phyloP scores from a whole-genome alignment of 805 yeast species.

The Zygosaccharomyces lentus region DNA sequence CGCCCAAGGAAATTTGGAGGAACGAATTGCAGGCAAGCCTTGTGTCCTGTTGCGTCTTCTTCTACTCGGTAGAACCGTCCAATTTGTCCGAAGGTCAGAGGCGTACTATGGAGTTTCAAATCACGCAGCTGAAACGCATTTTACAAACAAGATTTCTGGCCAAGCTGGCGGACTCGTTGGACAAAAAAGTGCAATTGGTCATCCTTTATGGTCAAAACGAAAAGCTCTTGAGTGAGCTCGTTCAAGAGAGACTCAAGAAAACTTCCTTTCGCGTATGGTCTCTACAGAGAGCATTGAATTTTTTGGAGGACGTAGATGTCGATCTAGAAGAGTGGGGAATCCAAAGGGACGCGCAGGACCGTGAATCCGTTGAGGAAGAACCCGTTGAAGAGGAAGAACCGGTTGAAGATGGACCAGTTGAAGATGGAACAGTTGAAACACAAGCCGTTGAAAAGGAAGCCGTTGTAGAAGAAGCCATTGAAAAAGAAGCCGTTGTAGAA shows the following conservation, averaged over 20 bases:
- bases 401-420: not conserved
- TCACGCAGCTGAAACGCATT: slow-evolving; percentile 7
- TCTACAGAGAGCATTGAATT: slow-evolving; percentile 13
- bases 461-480: not conserved
- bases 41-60: slow-evolving; percentile 9
- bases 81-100: not conserved
- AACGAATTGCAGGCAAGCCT: slow-evolving; percentile 14
- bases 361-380: slow-evolving; percentile 1
- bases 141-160: slow-evolving; percentile 10
- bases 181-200: slow-evolving; percentile 9
- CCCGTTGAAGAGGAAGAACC: not conserved
- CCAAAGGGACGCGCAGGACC: slow-evolving; percentile 3
- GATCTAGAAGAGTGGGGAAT: slow-evolving; percentile 2
- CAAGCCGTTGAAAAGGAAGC: not conserved
- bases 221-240: slow-evolving; percentile 1
- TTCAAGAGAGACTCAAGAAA: slow-evolving; percentile 1
- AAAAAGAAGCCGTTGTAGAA: not conserved
- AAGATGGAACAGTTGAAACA: not conserved
- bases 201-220: slow-evolving; percentile 5
- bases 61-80: slow-evolving; percentile 8
- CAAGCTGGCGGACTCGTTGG: slow-evolving; percentile 6
- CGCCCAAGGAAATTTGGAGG: slow-evolving; percentile 14
- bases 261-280: slow-evolving; percentile 18
- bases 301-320: slow-evolving; percentile 18
- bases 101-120: not conserved